A percentile compares a stretch with the other conserved stretches of the same genome.
Conservation (phyloP, 306 rosid species). For the Citrullus mucosospermus region DNA sequence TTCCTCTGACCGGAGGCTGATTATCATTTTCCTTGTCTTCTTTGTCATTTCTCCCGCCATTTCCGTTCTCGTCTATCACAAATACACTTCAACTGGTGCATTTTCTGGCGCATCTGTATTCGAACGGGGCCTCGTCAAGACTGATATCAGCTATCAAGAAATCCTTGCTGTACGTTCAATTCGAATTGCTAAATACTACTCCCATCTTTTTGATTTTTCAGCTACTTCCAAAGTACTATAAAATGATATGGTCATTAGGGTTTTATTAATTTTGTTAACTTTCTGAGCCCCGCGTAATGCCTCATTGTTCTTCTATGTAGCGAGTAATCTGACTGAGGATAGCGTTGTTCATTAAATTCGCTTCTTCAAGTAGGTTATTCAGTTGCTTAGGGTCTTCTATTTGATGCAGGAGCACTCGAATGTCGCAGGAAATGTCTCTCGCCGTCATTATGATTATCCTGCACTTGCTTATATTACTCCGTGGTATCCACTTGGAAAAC, state of each 20-base stretch:
- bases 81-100: conserved; percentile 15
- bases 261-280: neutral
- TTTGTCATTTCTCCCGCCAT: conserved; percentile 41
- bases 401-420: conserved; percentile 45
- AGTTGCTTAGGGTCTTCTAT: conserved; percentile 2
- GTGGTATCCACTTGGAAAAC: conserved; percentile 39
- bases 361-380: neutral
- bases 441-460: conserved; percentile 50
- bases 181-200: neutral
- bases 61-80: conserved; percentile 26
- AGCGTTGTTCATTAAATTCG: neutral
- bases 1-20: conserved; percentile 24
- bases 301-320: neutral
- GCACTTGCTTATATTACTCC: conserved; percentile 89
- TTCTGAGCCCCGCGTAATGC: neutral
- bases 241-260: neutral
- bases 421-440: conserved; percentile 40
- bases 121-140: conserved; percentile 32
- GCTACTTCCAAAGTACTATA: neutral
- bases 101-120: conserved; percentile 13
- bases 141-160: conserved; percentile 35
- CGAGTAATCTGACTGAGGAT: neutral
- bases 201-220: neutral
- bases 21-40: conserved; percentile 27
- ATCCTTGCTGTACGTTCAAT: conserved; percentile 47